Base-by-base conservation (phyloP, 805 yeast species). In the Teunomyces lycoperdinae region DNA sequence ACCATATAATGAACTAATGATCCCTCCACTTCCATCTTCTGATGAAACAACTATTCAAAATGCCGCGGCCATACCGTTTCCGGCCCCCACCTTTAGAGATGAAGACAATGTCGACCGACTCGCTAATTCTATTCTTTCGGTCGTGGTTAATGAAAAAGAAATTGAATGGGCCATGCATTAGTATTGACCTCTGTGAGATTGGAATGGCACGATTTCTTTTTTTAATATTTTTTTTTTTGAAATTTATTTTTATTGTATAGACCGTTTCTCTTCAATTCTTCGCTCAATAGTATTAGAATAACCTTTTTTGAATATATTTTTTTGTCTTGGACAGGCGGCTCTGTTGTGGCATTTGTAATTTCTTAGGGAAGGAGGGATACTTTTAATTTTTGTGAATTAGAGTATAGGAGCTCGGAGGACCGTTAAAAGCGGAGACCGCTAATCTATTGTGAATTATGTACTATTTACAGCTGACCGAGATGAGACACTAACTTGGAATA, bases 41-140 rank as follows among this genome's bases (percentile, higher is more conserved):
- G 44, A 42, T 17, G 41, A 38, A 38, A n/a, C 41, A n/a, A 24
- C 30, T 24, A n/a, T 26, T 9, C 41, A 38, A 13, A 38, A 26
- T 9, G 9, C 27, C 13, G 17, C 17, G 30, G 41, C 14, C 14
- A 11, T 26, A 20, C 41, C 41, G 16, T 26, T 24, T 26, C 27
- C 41, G 3, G 30, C 13, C 4, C 27, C 16, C 13, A 11, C 41
- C 9, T 10, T 8, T 28, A 24, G 30, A n/a, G 41, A 38, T 26
- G 41, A 38, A n/a, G 41, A 38, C 30, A 38, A 20, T 38, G 50
- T 58, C 6, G 62, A 58, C 39, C 47, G 44, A 10, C 47, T 58
- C 26, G 61, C 61, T 26, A 51, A 43, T 20, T 53, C 54, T 24
- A 58, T 58, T 31, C 43, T 58, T 13, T 47, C 45, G 29, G 58